Evolutionary conservation across 169 alveolate species (phyloP), one percentile per base, ranked within the genome.

Genomic region (Plasmodium gaboni): DNA sequence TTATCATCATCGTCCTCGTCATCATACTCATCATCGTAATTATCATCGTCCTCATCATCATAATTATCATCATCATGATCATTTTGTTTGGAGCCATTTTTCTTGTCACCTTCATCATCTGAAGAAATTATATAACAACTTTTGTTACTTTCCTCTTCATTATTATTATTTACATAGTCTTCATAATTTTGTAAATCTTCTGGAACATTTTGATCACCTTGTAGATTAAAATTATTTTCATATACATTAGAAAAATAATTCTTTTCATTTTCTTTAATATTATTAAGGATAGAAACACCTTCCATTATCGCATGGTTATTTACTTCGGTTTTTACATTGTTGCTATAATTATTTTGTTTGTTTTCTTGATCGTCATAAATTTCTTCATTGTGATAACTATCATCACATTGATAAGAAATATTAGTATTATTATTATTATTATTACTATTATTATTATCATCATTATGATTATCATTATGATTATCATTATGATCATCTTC

Each of bases 81-180:
- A 10, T 13, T 32, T 19, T 5, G 38, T n/a, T 46, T 68, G 2
- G 48, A 13, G 7, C 8, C 8, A 13, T 17, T 44, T 12, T 55
- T 6, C 24, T 48, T 19, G 48, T 57, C 73, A 57, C 73, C 13
- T 19, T 83, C 83, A 9, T 69, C 83, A 15, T 83, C 89, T 0
- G 89, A 78, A 6, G 89, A 78, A 13, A 78, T 78, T 9, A 78
- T 59, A 44, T 78, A 78, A 15, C 89, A 78, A 28, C 89, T 78
- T 10, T 59, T 51, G 60, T 38, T 78, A 38, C 70, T 67, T 6
- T 63, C 76, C 38, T 5, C 38, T 26, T 65, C 70, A 6, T 46
- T 32, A 38, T 78, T 78, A n/a, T 65, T 76, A 22, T 38, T 64
- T 69, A 53, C 68, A 59, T 24, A 60, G 13, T 42, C 22, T 3